Base-by-base conservation (phyloP, 306 rosid species). In the Dicorynia guianensis region DNA sequence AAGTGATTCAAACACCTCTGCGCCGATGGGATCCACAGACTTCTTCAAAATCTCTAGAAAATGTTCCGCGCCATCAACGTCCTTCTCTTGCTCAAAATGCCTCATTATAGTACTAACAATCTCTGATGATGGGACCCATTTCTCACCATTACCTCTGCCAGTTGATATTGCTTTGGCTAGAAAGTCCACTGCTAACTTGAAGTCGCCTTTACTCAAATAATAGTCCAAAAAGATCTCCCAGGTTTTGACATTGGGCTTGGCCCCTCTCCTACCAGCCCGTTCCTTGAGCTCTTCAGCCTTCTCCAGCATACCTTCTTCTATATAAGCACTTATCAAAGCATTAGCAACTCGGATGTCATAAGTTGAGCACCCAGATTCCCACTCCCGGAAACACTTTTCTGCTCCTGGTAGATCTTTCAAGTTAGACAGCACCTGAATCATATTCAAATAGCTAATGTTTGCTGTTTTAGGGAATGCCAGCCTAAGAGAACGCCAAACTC, bases 391-490 rank as follows among this genome's bases (percentile, higher is more conserved):
- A 68, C 87, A 86, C 67, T 92, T 95, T 78, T 90, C 96, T 3
- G 99, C 99, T 18, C 97, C 97, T 2, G 97, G 93, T 77, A 92
- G 78, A 76, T 95, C 99, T 42, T 87, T 87, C 82, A 95, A 78
- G 43, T 87, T 95, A 52, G 83, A 83, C 86, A 92, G 71, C 13
- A 79, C 90, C 69, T 92, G 96, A 68, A 92, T 84, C 97, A 92
- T 90, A 63, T 89, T 90, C 73, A 95, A 85, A 85, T 95, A 92
- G 90, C 97, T 92, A 79, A 87, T 76, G 79, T 90, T 90, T 70
- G 91, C 88, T 57, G 96, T 90, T 82, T 86, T 90, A 8, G 91
- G 88, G 76, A 90, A 92, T 48, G 93, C 95, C 84, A 95, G 72
- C 86, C 92, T 89, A 69, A 90, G 88, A 40, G 97, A 95, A 64